A percentile compares a stretch with the other conserved stretches of the same genome.
These are phyloP conservation scores for Suhomyces sp. DNA, from an alignment of 805 yeast species.

Conservation along the genomic window DNA sequence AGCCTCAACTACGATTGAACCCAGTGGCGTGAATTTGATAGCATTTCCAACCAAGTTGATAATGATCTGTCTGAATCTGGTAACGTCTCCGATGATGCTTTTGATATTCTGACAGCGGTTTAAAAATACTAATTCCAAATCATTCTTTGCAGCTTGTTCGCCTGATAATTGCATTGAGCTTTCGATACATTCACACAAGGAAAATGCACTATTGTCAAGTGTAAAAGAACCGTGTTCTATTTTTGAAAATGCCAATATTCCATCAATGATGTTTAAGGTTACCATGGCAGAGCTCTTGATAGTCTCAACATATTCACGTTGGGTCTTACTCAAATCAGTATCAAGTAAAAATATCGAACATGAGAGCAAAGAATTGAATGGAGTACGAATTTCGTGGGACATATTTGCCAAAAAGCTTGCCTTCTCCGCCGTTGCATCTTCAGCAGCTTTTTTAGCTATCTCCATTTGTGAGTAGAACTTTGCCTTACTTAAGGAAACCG, in stretches of 20 bases:
- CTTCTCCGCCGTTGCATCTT: slow-evolving; percentile 54
- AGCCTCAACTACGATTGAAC: slow-evolving; percentile 41
- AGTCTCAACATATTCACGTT: slow-evolving; percentile 52
- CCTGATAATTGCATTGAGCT: slow-evolving; percentile 49
- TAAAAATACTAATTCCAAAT: slow-evolving; percentile 45
- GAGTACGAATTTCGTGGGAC: slow-evolving; percentile 60
- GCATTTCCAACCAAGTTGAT: slow-evolving; percentile 56
- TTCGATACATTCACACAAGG: slow-evolving; percentile 44
- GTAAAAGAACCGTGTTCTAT: slow-evolving; percentile 55
- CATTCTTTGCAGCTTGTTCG: slow-evolving; percentile 45
- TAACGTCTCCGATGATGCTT: slow-evolving; percentile 46
- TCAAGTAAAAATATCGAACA: slow-evolving; percentile 51
- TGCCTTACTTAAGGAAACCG: slow-evolving; percentile 50
- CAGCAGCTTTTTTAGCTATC: slow-evolving; percentile 42
- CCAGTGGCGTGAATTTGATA: slow-evolving; percentile 48
- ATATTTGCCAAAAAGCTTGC: slow-evolving; percentile 53
- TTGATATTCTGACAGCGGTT: slow-evolving; percentile 41
- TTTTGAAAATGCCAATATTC: slow-evolving; percentile 53
- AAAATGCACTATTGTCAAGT: slow-evolving; percentile 44
- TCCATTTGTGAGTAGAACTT: slow-evolving; percentile 48
- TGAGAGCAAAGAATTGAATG: slow-evolving; percentile 51
- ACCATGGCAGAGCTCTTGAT: slow-evolving; percentile 51
- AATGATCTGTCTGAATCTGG: slow-evolving; percentile 50
- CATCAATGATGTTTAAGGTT: slow-evolving; percentile 52
- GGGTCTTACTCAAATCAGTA: slow-evolving; percentile 43